Evolutionary conservation across 352 stramenopile genomes (phyloP).

Genomic region (Pythium dissotocum): DNA sequence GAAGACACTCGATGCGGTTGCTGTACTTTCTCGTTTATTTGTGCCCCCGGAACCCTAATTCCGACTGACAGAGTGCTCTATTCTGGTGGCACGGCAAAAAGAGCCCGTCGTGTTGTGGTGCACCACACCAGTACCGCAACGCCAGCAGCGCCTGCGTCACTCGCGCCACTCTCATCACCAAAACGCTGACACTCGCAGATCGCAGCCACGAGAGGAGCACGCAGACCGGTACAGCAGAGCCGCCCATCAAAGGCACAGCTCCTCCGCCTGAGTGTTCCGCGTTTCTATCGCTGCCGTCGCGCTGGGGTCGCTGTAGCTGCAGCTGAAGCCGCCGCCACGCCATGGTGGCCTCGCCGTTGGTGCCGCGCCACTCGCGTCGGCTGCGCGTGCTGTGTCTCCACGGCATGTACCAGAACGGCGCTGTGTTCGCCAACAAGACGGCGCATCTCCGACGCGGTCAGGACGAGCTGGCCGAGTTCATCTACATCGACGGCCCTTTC

Average conservation of each 20-base stretch:
- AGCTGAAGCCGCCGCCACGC: background rate
- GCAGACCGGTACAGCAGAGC: background rate
- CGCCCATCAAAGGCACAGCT: background rate
- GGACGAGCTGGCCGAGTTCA: slow-evolving; percentile 51
- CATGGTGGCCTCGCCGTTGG: background rate
- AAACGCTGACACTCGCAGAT: background rate
- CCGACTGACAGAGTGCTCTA: background rate
- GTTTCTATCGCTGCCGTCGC: background rate
- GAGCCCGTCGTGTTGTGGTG: background rate
- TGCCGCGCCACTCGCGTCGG: slow-evolving; percentile 31
- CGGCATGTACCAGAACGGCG: slow-evolving; percentile 84
- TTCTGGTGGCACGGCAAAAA: background rate
- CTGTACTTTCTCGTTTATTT: background rate
- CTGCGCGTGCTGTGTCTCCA: slow-evolving; percentile 81
- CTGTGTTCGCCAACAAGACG: slow-evolving; percentile 69
- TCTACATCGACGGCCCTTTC: slow-evolving; percentile 77
- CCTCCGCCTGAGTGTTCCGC: background rate
- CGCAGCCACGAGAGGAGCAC: background rate
- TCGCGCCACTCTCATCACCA: background rate
- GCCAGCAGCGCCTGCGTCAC: background rate
- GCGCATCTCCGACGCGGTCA: slow-evolving; percentile 45
- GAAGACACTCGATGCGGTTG: no score
- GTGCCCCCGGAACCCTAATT: background rate
- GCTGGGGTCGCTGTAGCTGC: background rate
- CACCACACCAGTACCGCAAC: background rate